A percentile compares a stretch with the other conserved stretches of the same genome.
phyloP scores from a whole-genome alignment of 169 alveolate species.

The Eimeria necatrix region DNA sequence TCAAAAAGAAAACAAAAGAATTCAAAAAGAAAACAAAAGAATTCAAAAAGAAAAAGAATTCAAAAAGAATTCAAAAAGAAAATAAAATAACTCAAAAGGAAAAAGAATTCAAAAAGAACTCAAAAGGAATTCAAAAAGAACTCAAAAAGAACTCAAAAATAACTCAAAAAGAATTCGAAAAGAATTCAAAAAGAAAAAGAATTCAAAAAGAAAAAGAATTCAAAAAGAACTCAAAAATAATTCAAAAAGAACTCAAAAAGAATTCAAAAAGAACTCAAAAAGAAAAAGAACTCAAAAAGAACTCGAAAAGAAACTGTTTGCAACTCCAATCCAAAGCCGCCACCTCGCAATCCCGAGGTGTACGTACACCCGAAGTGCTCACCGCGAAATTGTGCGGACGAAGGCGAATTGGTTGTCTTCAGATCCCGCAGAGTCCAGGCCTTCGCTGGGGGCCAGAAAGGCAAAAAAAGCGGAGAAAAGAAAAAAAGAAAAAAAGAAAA shows the following conservation, averaged over 20 bases:
- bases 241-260: no score
- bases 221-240: not conserved
- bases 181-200: not conserved
- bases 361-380: not conserved
- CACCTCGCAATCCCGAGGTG: not conserved
- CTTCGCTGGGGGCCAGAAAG: not conserved
- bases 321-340: not conserved
- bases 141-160: no score
- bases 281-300: no score
- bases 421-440: slow-evolving; percentile 19
- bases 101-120: no score
- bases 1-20: not conserved
- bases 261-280: not conserved
- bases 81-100: no score
- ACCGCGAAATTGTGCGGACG: slow-evolving; percentile 70
- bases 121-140: no score
- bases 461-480: not conserved
- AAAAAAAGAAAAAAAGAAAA: not conserved
- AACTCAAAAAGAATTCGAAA: no score
- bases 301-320: not conserved
- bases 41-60: no score
- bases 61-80: no score
- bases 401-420: slow-evolving; percentile 72
- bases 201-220: not conserved
- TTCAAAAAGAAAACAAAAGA: not conserved